These are phyloP conservation scores for Hypoxylon sp. DNA, from an alignment of 2,329 filamentous ascomycete genomes.

Conservation along the genomic window DNA sequence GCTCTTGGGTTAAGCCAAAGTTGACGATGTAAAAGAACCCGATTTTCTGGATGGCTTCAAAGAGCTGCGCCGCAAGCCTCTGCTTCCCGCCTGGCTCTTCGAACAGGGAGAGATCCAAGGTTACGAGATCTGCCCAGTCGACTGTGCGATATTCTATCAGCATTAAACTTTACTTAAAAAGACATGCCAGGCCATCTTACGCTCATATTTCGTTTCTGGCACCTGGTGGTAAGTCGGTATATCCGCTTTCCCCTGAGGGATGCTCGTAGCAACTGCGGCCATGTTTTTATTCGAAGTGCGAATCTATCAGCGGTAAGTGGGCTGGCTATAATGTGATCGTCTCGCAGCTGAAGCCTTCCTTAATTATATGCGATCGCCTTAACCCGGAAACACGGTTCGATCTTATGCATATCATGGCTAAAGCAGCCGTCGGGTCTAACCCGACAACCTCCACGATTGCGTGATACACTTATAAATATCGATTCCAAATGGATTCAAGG, in stretches of 20 bases:
- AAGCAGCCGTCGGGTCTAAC: slow-evolving; percentile 31
- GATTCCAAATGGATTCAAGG: slow-evolving; percentile 32
- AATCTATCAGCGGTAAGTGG: slow-evolving; percentile 3
- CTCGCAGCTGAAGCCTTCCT: background rate
- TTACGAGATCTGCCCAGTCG: slow-evolving; percentile 68
- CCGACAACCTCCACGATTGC: slow-evolving; percentile 35
- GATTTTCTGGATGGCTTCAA: slow-evolving; percentile 64
- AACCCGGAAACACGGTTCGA: slow-evolving; percentile 24
- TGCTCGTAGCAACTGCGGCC: slow-evolving; percentile 38
- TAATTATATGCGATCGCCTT: slow-evolving; percentile 15
- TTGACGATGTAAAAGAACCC: slow-evolving; percentile 73
- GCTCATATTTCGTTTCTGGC: slow-evolving; percentile 53
- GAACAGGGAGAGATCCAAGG: slow-evolving; percentile 67
- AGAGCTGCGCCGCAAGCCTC: slow-evolving; percentile 64
- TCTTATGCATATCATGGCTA: slow-evolving; percentile 31
- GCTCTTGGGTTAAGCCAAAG: slow-evolving; percentile 70
- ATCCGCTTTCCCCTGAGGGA: slow-evolving; percentile 29
- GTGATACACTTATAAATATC: slow-evolving; percentile 30
- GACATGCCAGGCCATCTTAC: slow-evolving; percentile 40
- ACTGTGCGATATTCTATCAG: slow-evolving; percentile 42
- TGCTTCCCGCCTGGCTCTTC: slow-evolving; percentile 67
- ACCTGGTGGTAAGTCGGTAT: slow-evolving; percentile 53
- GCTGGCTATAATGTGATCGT: slow-evolving; percentile 17
- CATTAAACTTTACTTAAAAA: background rate
- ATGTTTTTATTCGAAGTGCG: slow-evolving; percentile 29